Conservation (phyloP, 1,284 basidiomycete genomes). For the Lignosus rhinocerotis region DNA sequence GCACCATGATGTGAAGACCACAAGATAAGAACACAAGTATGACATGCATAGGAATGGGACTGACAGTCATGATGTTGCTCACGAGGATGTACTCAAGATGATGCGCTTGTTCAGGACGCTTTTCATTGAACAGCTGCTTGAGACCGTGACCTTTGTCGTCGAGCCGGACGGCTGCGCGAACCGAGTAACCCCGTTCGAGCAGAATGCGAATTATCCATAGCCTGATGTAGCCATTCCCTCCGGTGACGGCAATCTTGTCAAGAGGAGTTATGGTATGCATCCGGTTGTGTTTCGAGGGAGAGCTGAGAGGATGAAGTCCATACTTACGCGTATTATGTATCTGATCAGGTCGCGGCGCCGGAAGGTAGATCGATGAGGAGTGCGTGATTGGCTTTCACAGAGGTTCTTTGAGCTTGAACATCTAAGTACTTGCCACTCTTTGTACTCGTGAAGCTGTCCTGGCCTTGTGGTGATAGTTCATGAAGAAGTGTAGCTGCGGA, state of each 20-base stretch:
- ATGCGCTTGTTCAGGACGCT: constrained; percentile 36
- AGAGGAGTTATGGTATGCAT: constrained; percentile 31
- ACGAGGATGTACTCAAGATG: constrained; percentile 50
- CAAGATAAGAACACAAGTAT: too few species aligned
- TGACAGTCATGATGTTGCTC: constrained; percentile 52
- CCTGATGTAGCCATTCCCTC: constrained; percentile 43
- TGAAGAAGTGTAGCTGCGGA: too few species aligned
- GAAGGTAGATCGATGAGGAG: too few species aligned
- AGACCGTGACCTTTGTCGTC: constrained; percentile 49
- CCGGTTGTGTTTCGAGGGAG: too few species aligned
- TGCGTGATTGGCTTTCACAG: too few species aligned
- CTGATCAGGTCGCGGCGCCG: too few species aligned
- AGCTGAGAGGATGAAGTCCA: too few species aligned
- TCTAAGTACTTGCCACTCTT: too few species aligned
- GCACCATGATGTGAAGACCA: constrained; percentile 12
- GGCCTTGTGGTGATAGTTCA: too few species aligned
- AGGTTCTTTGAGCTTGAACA: too few species aligned
- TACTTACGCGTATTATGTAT: too few species aligned
- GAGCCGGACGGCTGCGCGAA: constrained; percentile 58
- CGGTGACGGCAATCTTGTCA: constrained; percentile 31
- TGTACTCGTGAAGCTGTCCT: too few species aligned
- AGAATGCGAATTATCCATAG: constrained; percentile 39
- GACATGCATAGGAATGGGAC: constrained; percentile 3
- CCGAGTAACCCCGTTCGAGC: constrained; percentile 44
- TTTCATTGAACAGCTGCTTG: constrained; percentile 46